Conservation (phyloP, 106 monocot species). For the Narthecium ossifragum region DNA sequence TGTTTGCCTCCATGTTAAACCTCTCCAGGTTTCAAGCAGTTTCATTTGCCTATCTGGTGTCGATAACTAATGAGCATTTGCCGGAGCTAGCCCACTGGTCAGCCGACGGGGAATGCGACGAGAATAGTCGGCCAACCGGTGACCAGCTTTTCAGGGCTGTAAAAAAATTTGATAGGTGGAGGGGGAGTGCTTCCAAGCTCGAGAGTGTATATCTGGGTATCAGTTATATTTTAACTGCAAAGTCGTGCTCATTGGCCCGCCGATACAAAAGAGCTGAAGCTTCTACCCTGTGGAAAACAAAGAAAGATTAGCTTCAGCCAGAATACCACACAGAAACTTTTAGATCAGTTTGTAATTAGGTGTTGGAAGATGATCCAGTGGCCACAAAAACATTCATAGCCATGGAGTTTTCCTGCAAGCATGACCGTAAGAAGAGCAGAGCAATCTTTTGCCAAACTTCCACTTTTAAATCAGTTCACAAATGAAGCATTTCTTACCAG, state of each 20-base stretch:
- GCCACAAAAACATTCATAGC: too few species aligned
- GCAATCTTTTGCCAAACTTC: neutral
- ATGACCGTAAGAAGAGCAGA: too few species aligned
- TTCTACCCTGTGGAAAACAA: slow-evolving; percentile 70
- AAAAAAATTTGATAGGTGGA: neutral
- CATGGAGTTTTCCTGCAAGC: too few species aligned
- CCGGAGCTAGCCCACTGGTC: neutral
- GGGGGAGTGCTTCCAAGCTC: neutral
- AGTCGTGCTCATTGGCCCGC: slow-evolving; percentile 76
- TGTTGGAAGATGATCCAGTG: too few species aligned
- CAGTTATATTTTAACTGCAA: slow-evolving; percentile 56
- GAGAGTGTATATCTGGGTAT: neutral
- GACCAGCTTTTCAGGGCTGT: neutral
- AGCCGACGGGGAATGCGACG: too few species aligned
- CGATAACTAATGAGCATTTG: neutral
- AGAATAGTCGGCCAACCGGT: neutral
- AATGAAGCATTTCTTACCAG: slow-evolving; percentile 56
- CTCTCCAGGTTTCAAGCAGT: neutral
- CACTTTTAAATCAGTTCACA: neutral
- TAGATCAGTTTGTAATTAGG: neutral
- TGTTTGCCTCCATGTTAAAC: neutral
- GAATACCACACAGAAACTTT: neutral
- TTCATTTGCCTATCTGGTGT: neutral
- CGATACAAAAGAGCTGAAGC: slow-evolving; percentile 88
- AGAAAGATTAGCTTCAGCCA: neutral